Conservation (phyloP, 2,329 filamentous ascomycete species). For the Botrytis porri region DNA sequence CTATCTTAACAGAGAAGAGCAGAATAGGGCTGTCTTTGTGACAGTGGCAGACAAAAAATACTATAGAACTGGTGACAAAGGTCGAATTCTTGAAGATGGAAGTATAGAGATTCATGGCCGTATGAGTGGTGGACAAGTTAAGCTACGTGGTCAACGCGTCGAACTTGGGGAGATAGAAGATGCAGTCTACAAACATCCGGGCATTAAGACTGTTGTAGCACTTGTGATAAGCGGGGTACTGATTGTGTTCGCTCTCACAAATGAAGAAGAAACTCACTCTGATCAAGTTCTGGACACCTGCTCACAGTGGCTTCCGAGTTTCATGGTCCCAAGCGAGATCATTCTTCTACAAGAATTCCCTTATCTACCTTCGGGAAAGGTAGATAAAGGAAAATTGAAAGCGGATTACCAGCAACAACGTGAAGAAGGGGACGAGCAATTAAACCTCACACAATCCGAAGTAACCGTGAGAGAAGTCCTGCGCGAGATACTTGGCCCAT, state of each 20-base stretch:
- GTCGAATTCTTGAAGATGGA: slow-evolving; percentile 63
- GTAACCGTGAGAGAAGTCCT: slow-evolving; percentile 26
- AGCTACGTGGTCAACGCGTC: slow-evolving; percentile 78
- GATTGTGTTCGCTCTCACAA: slow-evolving; percentile 62
- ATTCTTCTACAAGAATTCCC: slow-evolving; percentile 64
- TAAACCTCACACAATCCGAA: slow-evolving; percentile 34
- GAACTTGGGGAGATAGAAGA: slow-evolving; percentile 79
- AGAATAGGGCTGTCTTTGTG: slow-evolving; percentile 71
- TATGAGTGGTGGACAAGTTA: slow-evolving; percentile 77
- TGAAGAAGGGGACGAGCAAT: slow-evolving; percentile 22
- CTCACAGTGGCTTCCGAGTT: slow-evolving; percentile 71
- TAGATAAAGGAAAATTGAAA: slow-evolving; percentile 66
- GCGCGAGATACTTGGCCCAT: slow-evolving; percentile 30
- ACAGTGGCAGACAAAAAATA: slow-evolving; percentile 60
- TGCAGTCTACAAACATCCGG: slow-evolving; percentile 57
- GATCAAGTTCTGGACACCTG: slow-evolving; percentile 57
- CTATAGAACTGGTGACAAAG: slow-evolving; percentile 85
- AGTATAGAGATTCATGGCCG: slow-evolving; percentile 80
- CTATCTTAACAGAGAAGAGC: slow-evolving; percentile 77
- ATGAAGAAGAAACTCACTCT: slow-evolving; percentile 37
- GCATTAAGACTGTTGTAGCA: slow-evolving; percentile 64
- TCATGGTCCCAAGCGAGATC: slow-evolving; percentile 79
- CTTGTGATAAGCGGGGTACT: slow-evolving; percentile 65
- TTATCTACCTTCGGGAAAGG: slow-evolving; percentile 77
- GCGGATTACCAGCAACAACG: slow-evolving; percentile 47